These are phyloP conservation scores for Phaffomyces antillensis DNA, from an alignment of 805 yeast species.

Conservation along the genomic window DNA sequence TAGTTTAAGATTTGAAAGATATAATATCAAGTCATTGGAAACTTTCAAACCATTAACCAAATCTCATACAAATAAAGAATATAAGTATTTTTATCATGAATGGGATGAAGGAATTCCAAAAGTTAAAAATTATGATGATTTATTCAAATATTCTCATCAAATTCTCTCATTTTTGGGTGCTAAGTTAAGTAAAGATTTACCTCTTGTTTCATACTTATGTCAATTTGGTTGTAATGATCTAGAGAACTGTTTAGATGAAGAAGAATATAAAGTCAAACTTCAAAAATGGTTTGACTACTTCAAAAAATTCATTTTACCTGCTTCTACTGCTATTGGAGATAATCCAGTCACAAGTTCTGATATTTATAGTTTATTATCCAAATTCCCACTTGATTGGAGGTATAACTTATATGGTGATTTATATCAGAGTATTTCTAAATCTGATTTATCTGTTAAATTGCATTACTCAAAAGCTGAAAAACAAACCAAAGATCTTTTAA, in stretches of 20 bases:
- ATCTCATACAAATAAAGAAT: slow-evolving; percentile 10
- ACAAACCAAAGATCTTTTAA: slow-evolving; percentile 68
- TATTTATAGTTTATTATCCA: slow-evolving; percentile 45
- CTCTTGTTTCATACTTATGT: slow-evolving; percentile 49
- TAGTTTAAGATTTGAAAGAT: slow-evolving; percentile 25
- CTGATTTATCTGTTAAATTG: slow-evolving; percentile 45
- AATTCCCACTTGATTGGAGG: slow-evolving; percentile 54
- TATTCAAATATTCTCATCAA: slow-evolving; percentile 41
- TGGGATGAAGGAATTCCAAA: slow-evolving; percentile 41
- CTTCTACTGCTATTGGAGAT: slow-evolving; percentile 37
- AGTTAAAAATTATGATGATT: slow-evolving; percentile 32
- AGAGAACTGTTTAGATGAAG: slow-evolving; percentile 1
- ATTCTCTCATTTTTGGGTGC: slow-evolving; percentile 51
- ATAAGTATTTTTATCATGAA: slow-evolving; percentile 36
- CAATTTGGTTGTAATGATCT: slow-evolving; percentile 46
- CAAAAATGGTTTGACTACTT: slow-evolving; percentile 51
- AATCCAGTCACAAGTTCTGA: slow-evolving; percentile 57
- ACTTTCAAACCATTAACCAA: slow-evolving; percentile 27
- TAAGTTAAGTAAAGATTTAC: slow-evolving; percentile 39
- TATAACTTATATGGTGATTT: slow-evolving; percentile 80
- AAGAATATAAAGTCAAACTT: slow-evolving; percentile 14
- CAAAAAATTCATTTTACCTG: slow-evolving; percentile 62
- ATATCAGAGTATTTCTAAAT: slow-evolving; percentile 49
- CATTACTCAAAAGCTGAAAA: slow-evolving; percentile 66
- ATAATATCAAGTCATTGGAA: slow-evolving; percentile 15